A percentile compares a stretch with the other conserved stretches of the same genome.
phyloP scores from a whole-genome alignment of 2,329 filamentous ascomycete species.

The Geosmithia morbida region DNA sequence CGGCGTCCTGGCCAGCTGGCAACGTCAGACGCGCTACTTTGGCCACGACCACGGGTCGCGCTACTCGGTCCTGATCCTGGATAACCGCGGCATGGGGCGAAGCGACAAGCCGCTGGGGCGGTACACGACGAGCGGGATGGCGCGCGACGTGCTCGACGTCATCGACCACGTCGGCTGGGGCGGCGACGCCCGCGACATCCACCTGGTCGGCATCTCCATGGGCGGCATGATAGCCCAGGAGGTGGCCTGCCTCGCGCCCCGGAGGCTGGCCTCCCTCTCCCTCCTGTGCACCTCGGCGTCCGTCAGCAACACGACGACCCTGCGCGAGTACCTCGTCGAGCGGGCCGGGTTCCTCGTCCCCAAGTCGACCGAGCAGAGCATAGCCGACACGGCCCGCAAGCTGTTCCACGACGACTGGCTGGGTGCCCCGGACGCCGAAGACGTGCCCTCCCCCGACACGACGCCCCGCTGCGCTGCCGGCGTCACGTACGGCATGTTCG shows the following conservation, averaged over 20 bases:
- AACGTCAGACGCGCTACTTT: slow-evolving; percentile 71
- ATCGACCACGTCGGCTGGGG: slow-evolving; percentile 57
- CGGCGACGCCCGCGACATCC: slow-evolving; percentile 26
- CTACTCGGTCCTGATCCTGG: slow-evolving; percentile 64
- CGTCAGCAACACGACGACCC: slow-evolving; percentile 47
- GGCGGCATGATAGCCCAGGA: slow-evolving; percentile 91
- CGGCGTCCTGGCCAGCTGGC: slow-evolving; percentile 54
- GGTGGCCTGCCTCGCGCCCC: slow-evolving; percentile 40
- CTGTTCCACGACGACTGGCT: slow-evolving; percentile 57
- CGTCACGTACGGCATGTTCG: slow-evolving; percentile 40
- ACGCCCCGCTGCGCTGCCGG: slow-evolving; percentile 24
- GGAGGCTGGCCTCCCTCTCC: slow-evolving; percentile 38
- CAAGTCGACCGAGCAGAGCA: slow-evolving; percentile 51
- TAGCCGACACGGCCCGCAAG: slow-evolving; percentile 48
- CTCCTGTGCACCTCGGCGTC: slow-evolving; percentile 47
- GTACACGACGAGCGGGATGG: slow-evolving; percentile 79
- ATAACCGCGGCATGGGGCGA: slow-evolving; percentile 74
- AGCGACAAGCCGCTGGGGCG: slow-evolving; percentile 64
- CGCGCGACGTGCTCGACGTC: slow-evolving; percentile 59
- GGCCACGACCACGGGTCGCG: slow-evolving; percentile 52
- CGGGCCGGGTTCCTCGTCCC: slow-evolving; percentile 48
- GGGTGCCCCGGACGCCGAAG: slow-evolving; percentile 39
- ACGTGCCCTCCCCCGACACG: slow-evolving; percentile 26
- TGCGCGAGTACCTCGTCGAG: slow-evolving; percentile 48
- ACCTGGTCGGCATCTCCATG: slow-evolving; percentile 70